Percentiles rank a stretch among this genome's conserved stretches.
phyloP scores from a whole-genome alignment of 1,139 yeast species.

The Protomyces pachydermus region DNA sequence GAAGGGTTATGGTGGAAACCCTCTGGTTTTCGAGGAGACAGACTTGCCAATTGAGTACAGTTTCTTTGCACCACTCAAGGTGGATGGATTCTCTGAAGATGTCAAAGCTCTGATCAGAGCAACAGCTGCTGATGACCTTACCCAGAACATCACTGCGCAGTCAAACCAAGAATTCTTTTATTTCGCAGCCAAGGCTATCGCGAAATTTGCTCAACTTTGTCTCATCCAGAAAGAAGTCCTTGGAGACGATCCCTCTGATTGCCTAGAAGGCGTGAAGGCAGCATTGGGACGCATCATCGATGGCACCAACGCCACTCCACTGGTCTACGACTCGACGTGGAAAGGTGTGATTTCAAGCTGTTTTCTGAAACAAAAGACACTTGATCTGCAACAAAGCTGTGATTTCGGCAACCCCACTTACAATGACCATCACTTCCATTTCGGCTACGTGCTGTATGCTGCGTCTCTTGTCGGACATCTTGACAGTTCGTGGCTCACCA shows the following conservation, averaged over 20 bases:
- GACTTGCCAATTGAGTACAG: slow-evolving; percentile 52
- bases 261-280: slow-evolving; percentile 49
- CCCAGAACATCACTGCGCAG: slow-evolving; percentile 53
- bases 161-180: slow-evolving; percentile 53
- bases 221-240: slow-evolving; percentile 59
- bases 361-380: slow-evolving; percentile 45
- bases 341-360: slow-evolving; percentile 62
- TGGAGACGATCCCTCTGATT: slow-evolving; percentile 48
- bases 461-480: slow-evolving; percentile 69
- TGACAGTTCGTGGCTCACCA: slow-evolving; percentile 57
- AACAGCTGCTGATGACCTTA: slow-evolving; percentile 52
- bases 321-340: slow-evolving; percentile 63
- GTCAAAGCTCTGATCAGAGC: slow-evolving; percentile 43
- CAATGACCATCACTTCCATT: slow-evolving; percentile 79
- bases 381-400: slow-evolving; percentile 42
- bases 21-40: slow-evolving; percentile 50
- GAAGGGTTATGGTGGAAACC: slow-evolving; percentile 54
- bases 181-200: slow-evolving; percentile 64
- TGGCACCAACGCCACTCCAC: slow-evolving; percentile 54
- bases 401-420: slow-evolving; percentile 67
- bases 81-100: slow-evolving; percentile 47
- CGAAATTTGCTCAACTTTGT: slow-evolving; percentile 67
- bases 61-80: slow-evolving; percentile 39
- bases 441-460: slow-evolving; percentile 70
- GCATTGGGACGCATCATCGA: slow-evolving; percentile 51